A percentile compares a stretch with the other conserved stretches of the same genome.
Conservation (phyloP, 164 flowering plant species). For the Tinospora cordifolia region DNA sequence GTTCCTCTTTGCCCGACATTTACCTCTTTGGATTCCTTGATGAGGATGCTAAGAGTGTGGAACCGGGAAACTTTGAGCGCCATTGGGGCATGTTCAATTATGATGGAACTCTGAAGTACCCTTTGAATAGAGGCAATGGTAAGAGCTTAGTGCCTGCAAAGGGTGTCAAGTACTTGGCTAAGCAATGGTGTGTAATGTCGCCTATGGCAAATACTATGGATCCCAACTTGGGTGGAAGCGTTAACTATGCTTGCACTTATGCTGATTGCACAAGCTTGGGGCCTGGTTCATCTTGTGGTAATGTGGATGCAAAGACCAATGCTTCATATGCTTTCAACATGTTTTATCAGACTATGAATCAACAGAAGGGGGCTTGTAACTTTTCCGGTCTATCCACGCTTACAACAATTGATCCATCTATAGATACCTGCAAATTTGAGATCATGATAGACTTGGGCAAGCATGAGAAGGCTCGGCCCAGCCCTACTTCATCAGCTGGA, state of each 20-base stretch:
- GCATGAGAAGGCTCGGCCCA: constrained; percentile 19
- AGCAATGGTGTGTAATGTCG: constrained; percentile 78
- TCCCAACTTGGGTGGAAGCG: constrained; percentile 33
- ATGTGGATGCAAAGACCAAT: constrained; percentile 46
- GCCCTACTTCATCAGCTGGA: not conserved
- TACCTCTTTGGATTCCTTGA: constrained; percentile 69
- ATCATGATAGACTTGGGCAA: constrained; percentile 56
- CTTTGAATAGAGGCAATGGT: constrained; percentile 35
- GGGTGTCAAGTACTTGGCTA: constrained; percentile 54
- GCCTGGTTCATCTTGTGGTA: constrained; percentile 59
- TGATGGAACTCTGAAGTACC: constrained; percentile 70
- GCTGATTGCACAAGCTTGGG: constrained; percentile 86
- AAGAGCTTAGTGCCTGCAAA: constrained; percentile 45
- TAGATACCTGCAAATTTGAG: constrained; percentile 41
- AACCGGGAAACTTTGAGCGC: constrained; percentile 82
- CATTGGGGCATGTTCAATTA: constrained; percentile 87
- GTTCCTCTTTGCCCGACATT: constrained; percentile 45
- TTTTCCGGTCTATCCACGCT: constrained; percentile 39
- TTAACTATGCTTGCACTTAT: constrained; percentile 55
- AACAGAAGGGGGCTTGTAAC: constrained; percentile 45
- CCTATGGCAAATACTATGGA: constrained; percentile 46
- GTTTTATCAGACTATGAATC: constrained; percentile 70
- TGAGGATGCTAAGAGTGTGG: constrained; percentile 71
- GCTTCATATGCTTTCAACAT: constrained; percentile 83
- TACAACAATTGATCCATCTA: constrained; percentile 55